Conservation (phyloP, 305 asterid genomes). For the Solanum chacoense region DNA sequence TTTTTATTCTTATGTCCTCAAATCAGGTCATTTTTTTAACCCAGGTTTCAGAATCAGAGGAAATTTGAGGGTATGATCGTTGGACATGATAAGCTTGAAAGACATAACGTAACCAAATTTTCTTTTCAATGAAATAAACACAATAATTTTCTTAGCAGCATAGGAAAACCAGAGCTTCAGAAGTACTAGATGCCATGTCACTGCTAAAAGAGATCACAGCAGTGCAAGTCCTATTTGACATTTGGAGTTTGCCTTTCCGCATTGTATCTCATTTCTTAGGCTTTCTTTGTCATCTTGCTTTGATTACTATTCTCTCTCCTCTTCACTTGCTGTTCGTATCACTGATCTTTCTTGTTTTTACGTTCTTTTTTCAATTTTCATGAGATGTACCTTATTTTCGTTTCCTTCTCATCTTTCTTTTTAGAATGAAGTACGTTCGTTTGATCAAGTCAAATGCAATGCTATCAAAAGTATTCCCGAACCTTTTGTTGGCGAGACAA, state of each 20-base stretch:
- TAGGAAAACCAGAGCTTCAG: not conserved
- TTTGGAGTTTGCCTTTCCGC: not conserved
- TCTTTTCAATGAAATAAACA: not conserved
- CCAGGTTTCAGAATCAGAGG: not conserved
- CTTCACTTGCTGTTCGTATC: not conserved
- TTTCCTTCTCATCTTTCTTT: not conserved
- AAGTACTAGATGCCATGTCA: not conserved
- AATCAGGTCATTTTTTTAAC: not conserved
- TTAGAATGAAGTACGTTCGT: constrained; percentile 20
- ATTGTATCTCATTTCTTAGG: not conserved
- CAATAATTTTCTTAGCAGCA: not conserved
- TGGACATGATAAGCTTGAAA: not conserved
- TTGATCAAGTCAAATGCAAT: constrained; percentile 15
- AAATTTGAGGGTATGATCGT: not conserved
- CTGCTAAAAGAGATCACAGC: not conserved
- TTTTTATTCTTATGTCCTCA: not conserved
- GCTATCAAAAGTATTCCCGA: constrained; percentile 20
- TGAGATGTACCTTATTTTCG: not conserved
- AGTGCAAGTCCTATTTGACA: not conserved
- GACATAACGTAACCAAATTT: not conserved
- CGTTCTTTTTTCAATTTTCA: not conserved
- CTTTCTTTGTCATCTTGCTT: not conserved
- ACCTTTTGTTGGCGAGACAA: constrained; percentile 58
- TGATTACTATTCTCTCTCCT: not conserved
- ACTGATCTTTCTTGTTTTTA: not conserved